Evolutionary conservation across 139 green algal genomes (phyloP).

Genomic region (Chlamydomonas sp.): DNA sequence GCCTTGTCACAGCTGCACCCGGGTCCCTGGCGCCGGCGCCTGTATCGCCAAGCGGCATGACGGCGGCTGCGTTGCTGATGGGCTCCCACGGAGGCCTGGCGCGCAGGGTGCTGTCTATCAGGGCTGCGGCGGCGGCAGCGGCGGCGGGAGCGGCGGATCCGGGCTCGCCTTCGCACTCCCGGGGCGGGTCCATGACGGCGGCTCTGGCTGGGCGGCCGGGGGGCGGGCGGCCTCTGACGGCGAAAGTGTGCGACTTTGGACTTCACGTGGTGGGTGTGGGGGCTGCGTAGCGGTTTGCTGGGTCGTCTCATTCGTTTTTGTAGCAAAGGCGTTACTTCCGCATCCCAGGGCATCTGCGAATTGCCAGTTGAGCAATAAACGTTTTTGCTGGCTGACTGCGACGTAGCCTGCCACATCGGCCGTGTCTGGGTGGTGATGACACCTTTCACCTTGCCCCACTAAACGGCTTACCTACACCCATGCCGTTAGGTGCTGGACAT

Average conservation of each 20-base stretch:
- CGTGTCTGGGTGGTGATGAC: too few relatives aligned
- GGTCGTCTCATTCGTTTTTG: too few relatives aligned
- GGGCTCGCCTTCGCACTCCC: not conserved
- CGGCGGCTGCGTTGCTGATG: not conserved
- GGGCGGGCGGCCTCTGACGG: not conserved
- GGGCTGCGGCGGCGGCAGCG: constrained; percentile 1
- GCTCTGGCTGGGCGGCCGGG: not conserved
- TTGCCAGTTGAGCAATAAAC: not conserved
- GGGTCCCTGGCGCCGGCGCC: not conserved
- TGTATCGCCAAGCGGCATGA: not conserved
- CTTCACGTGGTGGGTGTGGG: constrained; percentile 23
- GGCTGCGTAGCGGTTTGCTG: not conserved
- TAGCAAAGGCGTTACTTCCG: too few relatives aligned
- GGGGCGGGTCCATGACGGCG: not conserved
- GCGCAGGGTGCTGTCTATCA: constrained; percentile 18
- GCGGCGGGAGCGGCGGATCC: not conserved
- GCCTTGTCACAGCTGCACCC: not conserved
- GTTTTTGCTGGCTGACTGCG: too few relatives aligned
- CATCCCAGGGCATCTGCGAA: not conserved
- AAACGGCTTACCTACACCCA: too few relatives aligned
- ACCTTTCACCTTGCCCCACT: too few relatives aligned
- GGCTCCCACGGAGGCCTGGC: constrained; percentile 19
- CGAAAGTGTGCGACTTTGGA: constrained; percentile 33
- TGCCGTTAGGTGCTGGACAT: constrained; percentile 11
- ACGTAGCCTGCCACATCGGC: too few relatives aligned